Conservation (phyloP, 176 grass and related monocot genomes). For the Oryza meyeriana region DNA sequence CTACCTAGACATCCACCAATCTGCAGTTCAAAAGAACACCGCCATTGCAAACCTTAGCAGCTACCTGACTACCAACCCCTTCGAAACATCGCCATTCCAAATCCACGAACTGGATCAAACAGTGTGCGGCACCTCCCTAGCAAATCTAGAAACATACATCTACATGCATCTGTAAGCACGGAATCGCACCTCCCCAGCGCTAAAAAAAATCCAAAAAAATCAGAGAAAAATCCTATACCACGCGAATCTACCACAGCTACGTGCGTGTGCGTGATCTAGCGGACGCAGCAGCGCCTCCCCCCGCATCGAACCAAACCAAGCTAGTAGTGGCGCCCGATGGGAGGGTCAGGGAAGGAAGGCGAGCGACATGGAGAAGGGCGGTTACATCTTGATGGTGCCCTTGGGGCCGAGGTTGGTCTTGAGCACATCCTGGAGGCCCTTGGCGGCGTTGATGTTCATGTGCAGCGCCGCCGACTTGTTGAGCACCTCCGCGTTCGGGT, state of each 20-base stretch:
- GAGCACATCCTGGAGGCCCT: constrained; percentile 92
- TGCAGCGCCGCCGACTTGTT: constrained; percentile 96
- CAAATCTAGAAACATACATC: constrained; percentile 11
- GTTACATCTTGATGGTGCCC: constrained; percentile 96
- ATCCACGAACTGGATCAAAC: not conserved
- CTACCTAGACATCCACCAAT: not conserved
- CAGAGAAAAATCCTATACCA: not conserved
- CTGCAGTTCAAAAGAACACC: not conserved
- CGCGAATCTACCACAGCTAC: not conserved
- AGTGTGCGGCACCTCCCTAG: too few species aligned
- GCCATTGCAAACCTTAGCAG: not conserved
- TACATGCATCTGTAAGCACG: not conserved
- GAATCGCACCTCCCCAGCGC: not conserved
- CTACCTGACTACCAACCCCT: not conserved
- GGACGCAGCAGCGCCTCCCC: not conserved
- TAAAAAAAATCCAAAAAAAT: not conserved
- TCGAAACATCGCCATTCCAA: not conserved
- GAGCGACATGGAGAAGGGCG: not conserved
- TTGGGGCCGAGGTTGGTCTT: constrained; percentile 96
- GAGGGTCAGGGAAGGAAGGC: too few species aligned
- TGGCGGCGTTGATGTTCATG: constrained; percentile 98
- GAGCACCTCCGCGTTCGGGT: constrained; percentile 94
- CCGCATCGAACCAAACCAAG: not conserved
- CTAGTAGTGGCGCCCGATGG: not conserved
- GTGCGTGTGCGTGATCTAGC: not conserved